Evolutionary conservation across 768 basidiomycete species (phyloP).

Genomic region (Solioccasus polychromus): DNA sequence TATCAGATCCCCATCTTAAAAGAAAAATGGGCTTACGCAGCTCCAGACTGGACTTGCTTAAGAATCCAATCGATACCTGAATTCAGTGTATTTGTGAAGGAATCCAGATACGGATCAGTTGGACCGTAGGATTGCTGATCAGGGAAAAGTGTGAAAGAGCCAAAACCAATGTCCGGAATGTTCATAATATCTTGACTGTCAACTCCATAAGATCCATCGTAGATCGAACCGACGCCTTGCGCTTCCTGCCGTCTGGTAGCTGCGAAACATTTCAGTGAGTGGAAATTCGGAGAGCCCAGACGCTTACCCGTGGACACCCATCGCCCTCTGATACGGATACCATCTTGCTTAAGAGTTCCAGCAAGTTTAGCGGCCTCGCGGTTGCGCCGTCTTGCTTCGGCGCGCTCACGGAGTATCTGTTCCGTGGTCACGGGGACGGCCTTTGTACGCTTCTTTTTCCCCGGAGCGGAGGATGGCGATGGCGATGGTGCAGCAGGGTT

Average conservation of each 20-base stretch:
- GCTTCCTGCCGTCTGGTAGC: slow-evolving; percentile 48
- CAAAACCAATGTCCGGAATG: slow-evolving; percentile 55
- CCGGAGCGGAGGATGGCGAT: slow-evolving; percentile 39
- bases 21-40: slow-evolving; percentile 36
- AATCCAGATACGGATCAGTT: slow-evolving; percentile 45
- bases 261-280: slow-evolving; percentile 18
- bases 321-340: slow-evolving; percentile 54
- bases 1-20: slow-evolving; percentile 5
- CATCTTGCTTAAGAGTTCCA: slow-evolving; percentile 34
- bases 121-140: slow-evolving; percentile 58
- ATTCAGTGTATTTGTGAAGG: slow-evolving; percentile 52
- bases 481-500: slow-evolving; percentile 32
- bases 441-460: slow-evolving; percentile 35
- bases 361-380: slow-evolving; percentile 35
- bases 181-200: slow-evolving; percentile 63
- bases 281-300: background rate
- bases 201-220: slow-evolving; percentile 63
- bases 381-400: slow-evolving; percentile 45
- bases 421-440: slow-evolving; percentile 44
- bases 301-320: slow-evolving; percentile 55
- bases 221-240: slow-evolving; percentile 44
- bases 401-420: slow-evolving; percentile 47
- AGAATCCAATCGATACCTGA: slow-evolving; percentile 55
- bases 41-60: slow-evolving; percentile 42
- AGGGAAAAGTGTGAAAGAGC: slow-evolving; percentile 64